Evolutionary conservation across 2,329 filamentous ascomycete species (phyloP).

Genomic region (Aspergillus jensenii): DNA sequence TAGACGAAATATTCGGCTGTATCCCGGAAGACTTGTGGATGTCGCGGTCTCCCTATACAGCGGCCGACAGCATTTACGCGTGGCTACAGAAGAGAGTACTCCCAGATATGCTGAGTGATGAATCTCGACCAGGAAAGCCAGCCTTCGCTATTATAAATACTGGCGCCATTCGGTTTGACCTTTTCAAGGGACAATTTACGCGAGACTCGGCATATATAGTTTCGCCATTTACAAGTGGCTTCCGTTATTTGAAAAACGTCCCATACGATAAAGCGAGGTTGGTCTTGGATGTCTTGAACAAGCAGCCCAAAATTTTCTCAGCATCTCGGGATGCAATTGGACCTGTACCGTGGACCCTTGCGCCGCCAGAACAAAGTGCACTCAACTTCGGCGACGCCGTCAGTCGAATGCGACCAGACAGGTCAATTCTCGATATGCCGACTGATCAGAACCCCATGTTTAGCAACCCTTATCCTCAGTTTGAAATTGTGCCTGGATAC

Average conservation of each 20-base stretch:
- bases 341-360: conserved; percentile 32
- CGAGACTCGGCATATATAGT: conserved; percentile 82
- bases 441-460: conserved; percentile 31
- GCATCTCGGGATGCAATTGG: conserved; percentile 14
- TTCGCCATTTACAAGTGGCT: conserved; percentile 80
- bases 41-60: conserved; percentile 71
- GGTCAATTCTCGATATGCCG: conserved; percentile 1
- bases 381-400: conserved; percentile 16
- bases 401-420: background rate
- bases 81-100: conserved; percentile 77
- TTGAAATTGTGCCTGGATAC: conserved; percentile 68
- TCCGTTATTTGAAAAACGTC: conserved; percentile 76
- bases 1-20: conserved; percentile 79
- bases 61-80: conserved; percentile 72
- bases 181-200: conserved; percentile 90
- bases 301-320: conserved; percentile 52
- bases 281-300: conserved; percentile 62
- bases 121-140: conserved; percentile 59
- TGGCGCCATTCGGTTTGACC: conserved; percentile 89
- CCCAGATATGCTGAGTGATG: conserved; percentile 62
- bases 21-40: conserved; percentile 81
- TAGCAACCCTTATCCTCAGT: conserved; percentile 14
- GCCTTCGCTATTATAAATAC: conserved; percentile 78
- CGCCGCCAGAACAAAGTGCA: conserved; percentile 47
- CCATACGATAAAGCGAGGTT: conserved; percentile 73